These are phyloP conservation scores for Xylariaceae sp. DNA, from an alignment of 2,329 filamentous ascomycete genomes.

Conservation along the genomic window DNA sequence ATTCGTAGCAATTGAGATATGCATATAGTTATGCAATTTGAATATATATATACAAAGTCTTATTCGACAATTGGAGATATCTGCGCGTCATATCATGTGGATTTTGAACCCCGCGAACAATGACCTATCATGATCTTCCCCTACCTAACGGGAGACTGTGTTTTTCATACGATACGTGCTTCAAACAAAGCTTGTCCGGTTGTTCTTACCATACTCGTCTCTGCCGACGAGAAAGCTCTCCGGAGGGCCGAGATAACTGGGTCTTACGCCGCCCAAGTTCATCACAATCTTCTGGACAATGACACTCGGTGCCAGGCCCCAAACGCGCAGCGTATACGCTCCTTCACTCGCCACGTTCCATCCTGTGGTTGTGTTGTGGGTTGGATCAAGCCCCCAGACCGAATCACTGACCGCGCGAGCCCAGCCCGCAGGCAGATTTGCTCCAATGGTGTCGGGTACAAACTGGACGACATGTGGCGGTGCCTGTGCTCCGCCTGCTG, in stretches of 20 bases:
- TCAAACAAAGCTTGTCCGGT: slow-evolving; percentile 35
- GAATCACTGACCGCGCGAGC: slow-evolving; percentile 39
- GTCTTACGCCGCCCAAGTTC: slow-evolving; percentile 48
- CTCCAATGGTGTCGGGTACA: slow-evolving; percentile 39
- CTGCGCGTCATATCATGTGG: too few relatives aligned
- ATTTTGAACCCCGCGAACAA: background rate
- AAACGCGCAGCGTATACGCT: slow-evolving; percentile 45
- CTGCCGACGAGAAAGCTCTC: slow-evolving; percentile 46
- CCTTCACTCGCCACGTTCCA: slow-evolving; percentile 39
- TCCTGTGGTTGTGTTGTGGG: slow-evolving; percentile 41
- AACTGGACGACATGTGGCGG: slow-evolving; percentile 35
- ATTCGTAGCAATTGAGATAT: too few relatives aligned
- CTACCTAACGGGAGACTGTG: background rate
- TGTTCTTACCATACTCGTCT: slow-evolving; percentile 34
- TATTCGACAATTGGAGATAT: too few relatives aligned
- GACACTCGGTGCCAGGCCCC: slow-evolving; percentile 47
- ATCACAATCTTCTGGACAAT: slow-evolving; percentile 52
- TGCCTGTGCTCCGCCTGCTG: slow-evolving; percentile 27
- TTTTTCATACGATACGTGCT: background rate
- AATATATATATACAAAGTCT: too few relatives aligned
- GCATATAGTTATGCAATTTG: too few relatives aligned
- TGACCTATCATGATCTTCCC: too few relatives aligned
- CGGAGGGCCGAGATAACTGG: slow-evolving; percentile 51
- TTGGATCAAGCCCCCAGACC: slow-evolving; percentile 40
- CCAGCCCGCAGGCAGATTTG: slow-evolving; percentile 39